Base-by-base conservation (phyloP, 129 eudicot species). In the Artemisia annua region DNA sequence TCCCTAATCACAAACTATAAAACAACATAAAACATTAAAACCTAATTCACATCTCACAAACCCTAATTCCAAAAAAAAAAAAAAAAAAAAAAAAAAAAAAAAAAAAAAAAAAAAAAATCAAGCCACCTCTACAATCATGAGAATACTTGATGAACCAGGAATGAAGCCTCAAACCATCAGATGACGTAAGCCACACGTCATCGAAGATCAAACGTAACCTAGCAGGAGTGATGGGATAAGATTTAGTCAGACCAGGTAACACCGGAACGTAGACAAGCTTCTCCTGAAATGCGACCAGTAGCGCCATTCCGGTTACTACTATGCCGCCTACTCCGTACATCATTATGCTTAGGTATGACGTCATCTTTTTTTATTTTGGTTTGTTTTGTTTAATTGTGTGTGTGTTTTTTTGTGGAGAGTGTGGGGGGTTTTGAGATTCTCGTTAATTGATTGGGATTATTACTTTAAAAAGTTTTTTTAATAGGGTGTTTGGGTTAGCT, bases 141-240 rank as follows among this genome's bases (percentile, higher is more conserved):
- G 82, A 71, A 80, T 88, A 82, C 76, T 84, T 94, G 78, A 90
- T 90, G 85, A 94, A 85, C 98, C 98, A 94, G 14, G 98, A 87
- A 55, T 94, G 98, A 30, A 94, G 98, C 28, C 89, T 88, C 57
- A 94, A 89, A 20, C 97, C 96, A 66, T 94, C 98, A 69, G 93
- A 83, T 35, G 99, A 94, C 73, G 85, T 83, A 56, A 90, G 98
- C 98, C 97, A 94, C 3, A 94, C 91, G 64, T 90, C 98, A 61
- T 94, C 89, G 71, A 82, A 90, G 15, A 74, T 13, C 68, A 93
- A 87, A n/a, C 90, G 89, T 11, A 93, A 83, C 13, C 92, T 88
- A 48, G 86, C 86, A 5, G 98, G 98, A 0, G 92, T 93, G 77
- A 89, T 87, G 1, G 95, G 89, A 69, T 93, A 93, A 10, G 98